Evolutionary conservation across 2,329 filamentous ascomycete species (phyloP).

Genomic region (Neonectria hederae): DNA sequence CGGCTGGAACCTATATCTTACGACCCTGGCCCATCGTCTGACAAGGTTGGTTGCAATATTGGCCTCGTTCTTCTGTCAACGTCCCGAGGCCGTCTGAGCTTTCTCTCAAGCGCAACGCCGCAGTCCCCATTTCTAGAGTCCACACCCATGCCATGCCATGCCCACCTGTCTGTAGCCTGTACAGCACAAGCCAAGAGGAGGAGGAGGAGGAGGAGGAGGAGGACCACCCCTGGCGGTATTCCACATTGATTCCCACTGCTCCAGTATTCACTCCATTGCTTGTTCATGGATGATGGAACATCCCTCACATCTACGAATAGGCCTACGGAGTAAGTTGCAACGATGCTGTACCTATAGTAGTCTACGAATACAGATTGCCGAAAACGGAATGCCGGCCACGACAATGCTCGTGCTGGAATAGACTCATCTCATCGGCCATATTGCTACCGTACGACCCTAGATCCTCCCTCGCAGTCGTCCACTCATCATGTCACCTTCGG

Average conservation of each 20-base stretch:
- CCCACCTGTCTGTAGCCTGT: background rate
- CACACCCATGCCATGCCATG: constrained; percentile 1
- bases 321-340: no score
- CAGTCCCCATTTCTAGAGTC: no score
- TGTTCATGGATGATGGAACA: no score
- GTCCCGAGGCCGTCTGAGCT: constrained; percentile 28
- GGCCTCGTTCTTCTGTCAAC: constrained; percentile 14
- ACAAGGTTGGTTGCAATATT: constrained; percentile 43
- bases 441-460: background rate
- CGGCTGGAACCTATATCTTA: constrained; percentile 34
- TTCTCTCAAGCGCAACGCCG: constrained; percentile 12
- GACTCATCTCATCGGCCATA: background rate
- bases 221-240: background rate
- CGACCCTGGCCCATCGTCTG: constrained; percentile 41
- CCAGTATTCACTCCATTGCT: background rate
- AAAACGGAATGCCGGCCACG: constrained; percentile 19
- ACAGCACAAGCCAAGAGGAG: background rate
- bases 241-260: background rate
- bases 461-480: background rate
- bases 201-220: no score
- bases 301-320: no score
- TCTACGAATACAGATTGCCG: background rate
- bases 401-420: background rate
- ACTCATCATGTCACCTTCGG: constrained; percentile 5
- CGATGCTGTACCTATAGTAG: no score